Percentiles rank a stretch among this genome's conserved stretches.
Evolutionary conservation across 1,139 yeast genomes (phyloP).

Genomic region (Diutina neorugosa): DNA sequence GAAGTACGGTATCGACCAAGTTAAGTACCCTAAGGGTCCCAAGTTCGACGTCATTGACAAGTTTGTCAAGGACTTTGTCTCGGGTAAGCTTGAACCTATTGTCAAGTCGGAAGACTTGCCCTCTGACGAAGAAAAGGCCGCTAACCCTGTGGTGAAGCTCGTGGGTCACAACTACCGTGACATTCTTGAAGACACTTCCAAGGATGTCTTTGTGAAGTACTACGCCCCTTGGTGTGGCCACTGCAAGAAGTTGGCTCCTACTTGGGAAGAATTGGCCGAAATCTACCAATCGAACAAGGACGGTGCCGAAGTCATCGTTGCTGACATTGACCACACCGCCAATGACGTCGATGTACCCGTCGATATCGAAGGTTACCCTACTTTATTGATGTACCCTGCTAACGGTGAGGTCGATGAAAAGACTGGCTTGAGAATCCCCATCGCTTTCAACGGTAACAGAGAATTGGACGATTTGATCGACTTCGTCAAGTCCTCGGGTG

Average conservation of each 20-base stretch:
- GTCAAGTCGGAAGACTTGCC: slow-evolving; percentile 85
- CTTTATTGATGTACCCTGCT: slow-evolving; percentile 86
- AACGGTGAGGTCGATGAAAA: slow-evolving; percentile 54
- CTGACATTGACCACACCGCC: slow-evolving; percentile 79
- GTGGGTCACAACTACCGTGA: slow-evolving; percentile 80
- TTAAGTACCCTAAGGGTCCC: slow-evolving; percentile 30
- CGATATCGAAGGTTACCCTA: slow-evolving; percentile 84
- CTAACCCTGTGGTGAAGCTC: slow-evolving; percentile 60
- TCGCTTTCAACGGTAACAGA: slow-evolving; percentile 61
- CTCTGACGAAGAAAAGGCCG: slow-evolving; percentile 49
- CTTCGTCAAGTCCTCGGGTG: slow-evolving; percentile 61
- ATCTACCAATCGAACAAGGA: slow-evolving; percentile 41
- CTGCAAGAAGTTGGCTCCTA: slow-evolving; percentile 92
- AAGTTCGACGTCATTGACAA: slow-evolving; percentile 31
- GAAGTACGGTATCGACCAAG: slow-evolving; percentile 60
- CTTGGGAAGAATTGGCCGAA: slow-evolving; percentile 76
- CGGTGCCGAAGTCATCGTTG: slow-evolving; percentile 50
- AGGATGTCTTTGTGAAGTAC: slow-evolving; percentile 87
- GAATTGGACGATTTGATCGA: slow-evolving; percentile 58
- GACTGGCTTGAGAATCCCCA: slow-evolving; percentile 47
- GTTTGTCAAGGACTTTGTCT: slow-evolving; percentile 53
- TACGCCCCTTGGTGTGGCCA: slow-evolving; percentile 99
- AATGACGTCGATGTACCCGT: slow-evolving; percentile 68
- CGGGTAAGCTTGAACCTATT: slow-evolving; percentile 57
- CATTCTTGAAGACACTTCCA: slow-evolving; percentile 50